These are phyloP conservation scores for Penicillium sp. DNA, from an alignment of 2,329 filamentous ascomycete species.

Conservation along the genomic window DNA sequence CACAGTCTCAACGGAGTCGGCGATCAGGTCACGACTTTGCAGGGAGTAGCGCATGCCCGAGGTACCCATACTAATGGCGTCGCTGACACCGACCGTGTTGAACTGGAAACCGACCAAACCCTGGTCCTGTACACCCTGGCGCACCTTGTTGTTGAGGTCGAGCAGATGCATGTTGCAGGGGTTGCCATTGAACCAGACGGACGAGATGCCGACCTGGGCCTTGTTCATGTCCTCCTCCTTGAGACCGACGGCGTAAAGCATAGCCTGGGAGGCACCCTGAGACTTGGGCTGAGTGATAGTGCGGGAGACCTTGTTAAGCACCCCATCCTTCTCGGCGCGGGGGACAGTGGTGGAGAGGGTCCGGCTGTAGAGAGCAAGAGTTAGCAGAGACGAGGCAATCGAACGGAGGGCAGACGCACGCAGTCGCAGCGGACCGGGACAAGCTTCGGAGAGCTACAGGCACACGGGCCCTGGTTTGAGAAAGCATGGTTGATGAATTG, in stretches of 20 bases:
- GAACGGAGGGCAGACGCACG: conserved; percentile 10
- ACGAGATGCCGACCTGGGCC: conserved; percentile 95
- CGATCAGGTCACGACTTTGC: conserved; percentile 93
- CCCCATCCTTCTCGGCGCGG: conserved; percentile 44
- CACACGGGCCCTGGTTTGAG: conserved; percentile 24
- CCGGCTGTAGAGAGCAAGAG: conserved; percentile 23
- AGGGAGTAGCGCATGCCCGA: conserved; percentile 93
- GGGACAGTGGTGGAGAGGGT: conserved; percentile 44
- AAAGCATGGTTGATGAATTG: conserved; percentile 16
- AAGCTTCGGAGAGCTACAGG: conserved; percentile 26
- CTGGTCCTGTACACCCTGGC: conserved; percentile 65
- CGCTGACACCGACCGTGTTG: conserved; percentile 97
- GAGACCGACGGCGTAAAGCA: conserved; percentile 94
- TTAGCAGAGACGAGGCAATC: conserved; percentile 5
- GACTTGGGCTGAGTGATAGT: conserved; percentile 94
- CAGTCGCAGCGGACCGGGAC: conserved; percentile 14
- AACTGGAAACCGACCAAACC: conserved; percentile 92
- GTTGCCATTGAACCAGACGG: conserved; percentile 96
- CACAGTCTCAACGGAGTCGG: conserved; percentile 96
- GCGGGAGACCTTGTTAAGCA: conserved; percentile 76
- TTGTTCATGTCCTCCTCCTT: conserved; percentile 85
- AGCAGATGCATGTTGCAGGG: conserved; percentile 99
- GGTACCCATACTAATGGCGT: conserved; percentile 97
- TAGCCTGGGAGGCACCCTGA: conserved; percentile 96
- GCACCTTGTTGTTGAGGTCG: conserved; percentile 75